These are phyloP conservation scores for Acacia melanoxylon DNA, from an alignment of 306 rosid species.

Conservation along the genomic window DNA sequence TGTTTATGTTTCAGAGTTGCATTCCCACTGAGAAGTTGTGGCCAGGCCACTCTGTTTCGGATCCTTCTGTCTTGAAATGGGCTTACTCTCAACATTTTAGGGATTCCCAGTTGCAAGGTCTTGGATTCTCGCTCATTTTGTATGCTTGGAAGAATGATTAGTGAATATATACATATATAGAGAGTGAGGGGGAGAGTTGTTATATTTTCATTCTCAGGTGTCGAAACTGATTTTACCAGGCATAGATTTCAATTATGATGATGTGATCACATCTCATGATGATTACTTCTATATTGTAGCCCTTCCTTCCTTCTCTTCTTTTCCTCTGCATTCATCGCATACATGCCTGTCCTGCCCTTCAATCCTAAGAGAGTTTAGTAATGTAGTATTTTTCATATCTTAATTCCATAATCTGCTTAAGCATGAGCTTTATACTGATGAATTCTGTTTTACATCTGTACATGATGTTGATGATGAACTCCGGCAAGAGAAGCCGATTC, in stretches of 20 bases:
- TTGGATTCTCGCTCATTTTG: conserved; percentile 77
- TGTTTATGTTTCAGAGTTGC: conserved; percentile 85
- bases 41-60: conserved; percentile 41
- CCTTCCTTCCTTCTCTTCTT: background rate
- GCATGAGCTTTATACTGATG: background rate
- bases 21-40: conserved; percentile 51
- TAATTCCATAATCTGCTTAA: background rate
- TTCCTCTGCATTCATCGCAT: background rate
- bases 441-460: background rate
- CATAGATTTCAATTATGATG: conserved; percentile 27
- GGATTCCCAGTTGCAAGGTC: conserved; percentile 58
- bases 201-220: background rate
- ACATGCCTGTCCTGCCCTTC: background rate
- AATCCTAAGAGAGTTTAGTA: background rate
- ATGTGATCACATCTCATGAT: conserved; percentile 37
- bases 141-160: conserved; percentile 88
- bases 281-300: conserved; percentile 10
- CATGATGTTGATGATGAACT: background rate
- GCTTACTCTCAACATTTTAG: conserved; percentile 52
- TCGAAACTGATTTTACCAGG: conserved; percentile 26
- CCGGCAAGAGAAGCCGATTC: background rate
- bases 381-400: background rate
- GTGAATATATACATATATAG: background rate
- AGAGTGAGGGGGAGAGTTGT: conserved; percentile 4
- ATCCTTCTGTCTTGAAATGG: conserved; percentile 50